Percentiles rank a stretch among this genome's conserved stretches.
These are phyloP conservation scores for Aureobasidium leucospermi DNA, from an alignment of 2,329 filamentous ascomycete species.

Conservation along the genomic window DNA sequence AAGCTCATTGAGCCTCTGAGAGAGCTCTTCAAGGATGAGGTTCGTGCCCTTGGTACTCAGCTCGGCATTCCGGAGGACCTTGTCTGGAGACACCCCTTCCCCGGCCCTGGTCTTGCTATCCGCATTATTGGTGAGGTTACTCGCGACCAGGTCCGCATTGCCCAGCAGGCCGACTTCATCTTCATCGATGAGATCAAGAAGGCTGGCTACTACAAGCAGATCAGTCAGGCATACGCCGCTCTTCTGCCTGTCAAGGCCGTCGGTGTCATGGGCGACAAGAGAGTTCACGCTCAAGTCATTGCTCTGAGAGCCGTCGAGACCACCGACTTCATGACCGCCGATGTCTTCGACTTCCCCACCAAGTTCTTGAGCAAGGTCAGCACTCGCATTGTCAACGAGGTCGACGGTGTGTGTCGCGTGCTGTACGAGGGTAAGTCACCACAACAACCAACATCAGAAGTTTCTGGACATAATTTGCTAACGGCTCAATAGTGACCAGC, in stretches of 20 bases:
- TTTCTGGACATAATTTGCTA: slow-evolving; percentile 8
- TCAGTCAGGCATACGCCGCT: slow-evolving; percentile 64
- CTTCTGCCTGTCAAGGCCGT: slow-evolving; percentile 59
- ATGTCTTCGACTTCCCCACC: slow-evolving; percentile 59
- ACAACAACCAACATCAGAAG: slow-evolving; percentile 12
- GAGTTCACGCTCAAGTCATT: slow-evolving; percentile 57
- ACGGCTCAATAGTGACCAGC: slow-evolving; percentile 43
- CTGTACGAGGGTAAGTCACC: slow-evolving; percentile 56
- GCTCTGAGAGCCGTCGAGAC: slow-evolving; percentile 56
- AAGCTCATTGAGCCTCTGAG: slow-evolving; percentile 73
- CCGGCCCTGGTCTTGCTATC: slow-evolving; percentile 68
- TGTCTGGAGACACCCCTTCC: slow-evolving; percentile 72
- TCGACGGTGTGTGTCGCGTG: slow-evolving; percentile 64
- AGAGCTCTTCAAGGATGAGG: slow-evolving; percentile 80
- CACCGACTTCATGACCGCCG: slow-evolving; percentile 67
- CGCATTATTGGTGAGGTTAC: slow-evolving; percentile 81
- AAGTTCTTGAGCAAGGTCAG: slow-evolving; percentile 59
- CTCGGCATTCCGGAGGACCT: slow-evolving; percentile 67
- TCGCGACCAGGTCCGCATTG: slow-evolving; percentile 69
- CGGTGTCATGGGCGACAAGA: slow-evolving; percentile 63
- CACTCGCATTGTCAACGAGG: slow-evolving; percentile 66
- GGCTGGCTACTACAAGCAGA: slow-evolving; percentile 65
- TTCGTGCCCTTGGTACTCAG: slow-evolving; percentile 60
- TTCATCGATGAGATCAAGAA: slow-evolving; percentile 69
- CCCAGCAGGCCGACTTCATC: slow-evolving; percentile 67